A percentile compares a stretch with the other conserved stretches of the same genome.
These are phyloP conservation scores for Silene noctiflora DNA, from an alignment of 179 eudicot species.

Conservation along the genomic window DNA sequence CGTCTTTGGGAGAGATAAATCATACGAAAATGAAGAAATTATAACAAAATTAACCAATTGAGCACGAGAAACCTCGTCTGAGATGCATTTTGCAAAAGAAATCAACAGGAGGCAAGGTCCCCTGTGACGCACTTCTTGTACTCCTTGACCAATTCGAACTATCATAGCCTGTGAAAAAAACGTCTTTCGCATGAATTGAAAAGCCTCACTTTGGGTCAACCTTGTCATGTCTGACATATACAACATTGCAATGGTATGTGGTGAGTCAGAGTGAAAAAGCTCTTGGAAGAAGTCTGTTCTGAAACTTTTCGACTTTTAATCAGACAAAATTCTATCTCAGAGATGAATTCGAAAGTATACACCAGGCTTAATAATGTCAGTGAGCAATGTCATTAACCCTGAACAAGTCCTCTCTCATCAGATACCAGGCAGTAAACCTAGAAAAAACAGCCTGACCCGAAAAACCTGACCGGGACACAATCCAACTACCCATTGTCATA, in stretches of 20 bases:
- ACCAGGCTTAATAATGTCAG: neutral
- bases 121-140: too few relatives aligned
- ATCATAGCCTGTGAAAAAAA: neutral
- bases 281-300: neutral
- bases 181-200: too few relatives aligned
- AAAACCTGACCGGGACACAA: neutral
- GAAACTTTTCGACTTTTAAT: neutral
- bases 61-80: neutral
- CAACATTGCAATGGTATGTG: neutral
- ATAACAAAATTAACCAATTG: too few relatives aligned
- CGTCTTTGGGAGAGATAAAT: too few relatives aligned
- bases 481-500: too few relatives aligned
- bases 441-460: neutral
- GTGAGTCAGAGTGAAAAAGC: neutral
- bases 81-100: neutral
- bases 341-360: neutral
- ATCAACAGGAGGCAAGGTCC: neutral
- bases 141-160: neutral
- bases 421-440: neutral
- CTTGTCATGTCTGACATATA: too few relatives aligned
- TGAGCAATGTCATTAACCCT: neutral
- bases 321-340: neutral
- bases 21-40: too few relatives aligned
- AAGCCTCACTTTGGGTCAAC: too few relatives aligned
- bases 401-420: neutral